These are phyloP conservation scores for Dendryphion nanum DNA, from an alignment of 2,329 filamentous ascomycete species.

Conservation along the genomic window DNA sequence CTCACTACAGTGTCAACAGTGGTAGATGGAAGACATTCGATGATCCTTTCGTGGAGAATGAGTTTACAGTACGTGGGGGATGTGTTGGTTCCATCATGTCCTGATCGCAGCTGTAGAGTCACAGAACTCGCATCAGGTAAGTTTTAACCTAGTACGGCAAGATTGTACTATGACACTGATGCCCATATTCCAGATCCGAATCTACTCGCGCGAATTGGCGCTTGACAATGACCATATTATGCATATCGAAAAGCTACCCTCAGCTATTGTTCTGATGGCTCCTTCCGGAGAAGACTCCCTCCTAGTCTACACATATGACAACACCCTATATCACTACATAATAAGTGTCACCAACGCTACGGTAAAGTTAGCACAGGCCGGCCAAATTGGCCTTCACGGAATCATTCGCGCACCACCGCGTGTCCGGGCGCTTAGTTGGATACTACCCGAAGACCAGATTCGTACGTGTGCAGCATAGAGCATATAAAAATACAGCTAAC, in stretches of 20 bases:
- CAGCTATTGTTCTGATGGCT: conserved; percentile 86
- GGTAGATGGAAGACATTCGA: conserved; percentile 94
- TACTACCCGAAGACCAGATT: conserved; percentile 86
- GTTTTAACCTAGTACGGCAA: conserved; percentile 6
- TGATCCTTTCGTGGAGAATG: conserved; percentile 76
- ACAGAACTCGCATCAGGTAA: conserved; percentile 71
- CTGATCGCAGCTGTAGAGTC: conserved; percentile 90
- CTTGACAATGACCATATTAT: conserved; percentile 72
- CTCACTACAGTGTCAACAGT: conserved; percentile 93
- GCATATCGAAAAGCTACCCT: conserved; percentile 73
- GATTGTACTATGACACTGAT: neutral
- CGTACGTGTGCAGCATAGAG: conserved; percentile 44
- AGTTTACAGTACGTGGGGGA: conserved; percentile 88
- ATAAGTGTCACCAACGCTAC: conserved; percentile 70
- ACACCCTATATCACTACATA: conserved; percentile 91
- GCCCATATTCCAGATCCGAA: conserved; percentile 61
- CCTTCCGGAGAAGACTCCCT: conserved; percentile 91
- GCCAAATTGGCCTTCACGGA: conserved; percentile 95
- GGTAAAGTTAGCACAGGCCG: conserved; percentile 84
- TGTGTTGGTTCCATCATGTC: conserved; percentile 99
- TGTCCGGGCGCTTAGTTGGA: conserved; percentile 92
- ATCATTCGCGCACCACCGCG: conserved; percentile 91
- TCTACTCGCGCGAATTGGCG: conserved; percentile 83
- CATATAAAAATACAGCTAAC: too few relatives aligned
- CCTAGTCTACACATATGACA: conserved; percentile 95